phyloP scores from a whole-genome alignment of 495 filamentous ascomycete species.

The Aspergillus cristatus region DNA sequence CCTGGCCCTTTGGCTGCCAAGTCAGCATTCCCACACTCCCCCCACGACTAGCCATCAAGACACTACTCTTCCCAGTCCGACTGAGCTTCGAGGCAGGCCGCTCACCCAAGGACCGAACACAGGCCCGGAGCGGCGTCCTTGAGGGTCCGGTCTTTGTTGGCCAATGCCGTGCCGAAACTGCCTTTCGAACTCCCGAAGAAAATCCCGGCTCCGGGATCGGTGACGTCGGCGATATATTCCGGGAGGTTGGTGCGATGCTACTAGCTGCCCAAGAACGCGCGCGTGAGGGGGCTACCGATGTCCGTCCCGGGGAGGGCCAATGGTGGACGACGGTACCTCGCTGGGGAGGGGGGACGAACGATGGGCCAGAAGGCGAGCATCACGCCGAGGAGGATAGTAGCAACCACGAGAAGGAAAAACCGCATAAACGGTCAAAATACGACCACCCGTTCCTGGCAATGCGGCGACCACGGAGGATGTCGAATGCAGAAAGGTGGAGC shows the following conservation, averaged over 20 bases:
- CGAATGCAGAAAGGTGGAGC: slow-evolving; percentile 31
- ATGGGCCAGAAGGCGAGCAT: slow-evolving; percentile 40
- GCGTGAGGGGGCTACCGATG: slow-evolving; percentile 57
- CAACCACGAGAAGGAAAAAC: slow-evolving; percentile 11
- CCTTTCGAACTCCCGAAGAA: slow-evolving; percentile 34
- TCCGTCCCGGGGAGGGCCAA: slow-evolving; percentile 58
- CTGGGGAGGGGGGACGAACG: slow-evolving; percentile 67
- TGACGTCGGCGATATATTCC: slow-evolving; percentile 57
- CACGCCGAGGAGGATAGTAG: slow-evolving; percentile 16
- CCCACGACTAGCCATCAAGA: slow-evolving; percentile 51
- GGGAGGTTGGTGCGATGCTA: slow-evolving; percentile 66
- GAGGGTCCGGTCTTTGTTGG: slow-evolving; percentile 62
- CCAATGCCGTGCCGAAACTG: slow-evolving; percentile 49
- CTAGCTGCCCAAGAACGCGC: slow-evolving; percentile 75
- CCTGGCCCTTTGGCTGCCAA: slow-evolving; percentile 73
- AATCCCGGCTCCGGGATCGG: slow-evolving; percentile 38
- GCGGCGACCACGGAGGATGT: slow-evolving; percentile 27
- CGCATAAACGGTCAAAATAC: slow-evolving; percentile 34
- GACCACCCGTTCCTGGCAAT: slow-evolving; percentile 28
- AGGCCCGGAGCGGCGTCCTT: slow-evolving; percentile 62
- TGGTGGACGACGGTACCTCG: slow-evolving; percentile 73
- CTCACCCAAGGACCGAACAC: slow-evolving; percentile 54
- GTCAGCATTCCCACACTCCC: slow-evolving; percentile 51
- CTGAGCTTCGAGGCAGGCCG: slow-evolving; percentile 54
- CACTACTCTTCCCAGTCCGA: slow-evolving; percentile 41